Base-by-base conservation (phyloP, 176 grass and related monocot genomes). In the Avena atlantica region DNA sequence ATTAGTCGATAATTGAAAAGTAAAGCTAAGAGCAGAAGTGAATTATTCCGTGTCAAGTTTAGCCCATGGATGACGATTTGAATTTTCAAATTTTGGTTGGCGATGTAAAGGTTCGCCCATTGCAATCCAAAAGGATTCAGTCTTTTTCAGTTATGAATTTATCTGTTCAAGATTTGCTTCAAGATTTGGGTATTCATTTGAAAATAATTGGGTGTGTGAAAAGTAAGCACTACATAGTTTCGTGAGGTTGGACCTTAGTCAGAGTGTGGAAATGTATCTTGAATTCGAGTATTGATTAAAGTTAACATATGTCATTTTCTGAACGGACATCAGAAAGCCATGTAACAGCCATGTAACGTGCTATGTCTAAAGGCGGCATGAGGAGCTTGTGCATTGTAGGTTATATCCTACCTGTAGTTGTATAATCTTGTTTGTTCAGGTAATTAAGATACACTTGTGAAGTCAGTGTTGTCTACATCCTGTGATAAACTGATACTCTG, bases 1-100 rank as follows among this genome's bases (percentile, higher is more conserved):
- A 34, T 9, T 11, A 76, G 44, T 45, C 23, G 6, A 69, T 64
- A 25, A 37, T 21, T 37, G 21, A 31, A 51, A 86, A 83, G 50
- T 44, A 58, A 57, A 78, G 40, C 40, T 42, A 17, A 78, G 40
- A 23, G 49, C 34, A 62, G 20, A 59, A 78, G 23, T 84, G 74
- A 59, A 80, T 3, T 56, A 72, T 83, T 67, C 45, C 21, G 12
- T 47, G 17, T 25, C 52, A 73, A 25, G 47, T 78, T 83, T 68
- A 80, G 75, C 59, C 42, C 31, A 51, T 50, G 76, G 58, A 75
- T 69, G 45, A 66, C 12, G 1, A 23, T 67, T 45, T 16, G 31
- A 83, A 5, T 63, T 71, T 78, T 2, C 6, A 19, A 64, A 49
- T 56, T 87, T 87, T 90, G 45, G 42, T 19, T 83, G 36, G 42